Percentiles rank a stretch among this genome's conserved stretches.
Evolutionary conservation across 202 grass and related monocot genomes (phyloP).

Genomic region (Miscanthus sacchariflorus): DNA sequence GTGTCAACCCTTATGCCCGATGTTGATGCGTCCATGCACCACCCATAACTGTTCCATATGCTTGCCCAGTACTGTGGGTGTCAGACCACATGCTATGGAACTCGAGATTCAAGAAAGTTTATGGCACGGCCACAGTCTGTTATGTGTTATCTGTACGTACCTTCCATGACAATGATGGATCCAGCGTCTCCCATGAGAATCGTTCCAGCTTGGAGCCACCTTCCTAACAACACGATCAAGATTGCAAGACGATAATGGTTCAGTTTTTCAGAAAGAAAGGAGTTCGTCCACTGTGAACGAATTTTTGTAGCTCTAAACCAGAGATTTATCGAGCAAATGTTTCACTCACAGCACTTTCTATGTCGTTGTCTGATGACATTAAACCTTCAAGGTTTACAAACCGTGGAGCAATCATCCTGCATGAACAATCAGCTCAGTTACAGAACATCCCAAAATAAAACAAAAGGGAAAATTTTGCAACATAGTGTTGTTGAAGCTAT

Average conservation of each 20-base stretch:
- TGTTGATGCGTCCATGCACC: neutral
- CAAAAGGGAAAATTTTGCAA: neutral
- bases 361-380: conserved; percentile 39
- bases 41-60: conserved; percentile 33
- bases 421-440: conserved; percentile 13
- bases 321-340: neutral
- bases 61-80: conserved; percentile 28
- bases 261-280: conserved; percentile 27
- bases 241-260: neutral
- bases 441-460: neutral
- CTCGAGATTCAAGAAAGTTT: conserved; percentile 33
- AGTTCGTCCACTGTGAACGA: neutral
- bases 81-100: conserved; percentile 34
- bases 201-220: conserved; percentile 70
- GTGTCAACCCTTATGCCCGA: neutral
- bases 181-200: conserved; percentile 50
- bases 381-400: conserved; percentile 72
- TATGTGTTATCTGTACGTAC: conserved; percentile 48
- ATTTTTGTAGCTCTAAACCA: neutral
- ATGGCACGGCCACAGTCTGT: conserved; percentile 1
- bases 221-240: conserved; percentile 41
- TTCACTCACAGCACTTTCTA: conserved; percentile 40
- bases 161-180: conserved; percentile 88
- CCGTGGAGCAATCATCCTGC: conserved; percentile 59
- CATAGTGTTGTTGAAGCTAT: neutral